Evolutionary conservation across 192 early-diverging fungal genomes (phyloP).

Genomic region (Helicostylum pulchrum): DNA sequence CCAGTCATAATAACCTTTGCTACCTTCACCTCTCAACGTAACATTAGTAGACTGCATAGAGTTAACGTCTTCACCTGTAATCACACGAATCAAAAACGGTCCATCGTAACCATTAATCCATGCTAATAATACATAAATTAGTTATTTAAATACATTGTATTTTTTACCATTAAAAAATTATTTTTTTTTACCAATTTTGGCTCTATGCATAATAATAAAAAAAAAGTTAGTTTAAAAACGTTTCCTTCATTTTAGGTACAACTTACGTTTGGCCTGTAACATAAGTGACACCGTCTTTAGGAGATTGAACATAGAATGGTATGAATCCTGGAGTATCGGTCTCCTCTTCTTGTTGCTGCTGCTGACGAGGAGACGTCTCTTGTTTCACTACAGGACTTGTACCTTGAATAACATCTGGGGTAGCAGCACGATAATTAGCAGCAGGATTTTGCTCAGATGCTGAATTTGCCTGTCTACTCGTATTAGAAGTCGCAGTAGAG

Average conservation of each 20-base stretch:
- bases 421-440: too few relatives aligned
- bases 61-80: not conserved
- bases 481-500: not conserved
- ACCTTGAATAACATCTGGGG: too few relatives aligned
- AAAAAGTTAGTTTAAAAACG: not conserved
- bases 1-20: not conserved
- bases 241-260: too few relatives aligned
- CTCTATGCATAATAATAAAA: not conserved
- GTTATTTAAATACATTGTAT: not conserved
- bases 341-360: too few relatives aligned
- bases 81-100: not conserved
- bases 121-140: not conserved
- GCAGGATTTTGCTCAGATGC: too few relatives aligned
- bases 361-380: too few relatives aligned
- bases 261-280: too few relatives aligned
- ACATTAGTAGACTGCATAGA: not conserved
- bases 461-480: not conserved
- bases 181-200: not conserved
- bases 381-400: too few relatives aligned
- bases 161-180: too few relatives aligned
- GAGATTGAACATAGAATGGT: too few relatives aligned
- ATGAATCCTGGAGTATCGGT: too few relatives aligned
- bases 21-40: not conserved
- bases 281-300: too few relatives aligned
- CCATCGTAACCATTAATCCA: not conserved